phyloP scores from a whole-genome alignment of 2,329 filamentous ascomycete species.

The Alternaria triticimaculans region DNA sequence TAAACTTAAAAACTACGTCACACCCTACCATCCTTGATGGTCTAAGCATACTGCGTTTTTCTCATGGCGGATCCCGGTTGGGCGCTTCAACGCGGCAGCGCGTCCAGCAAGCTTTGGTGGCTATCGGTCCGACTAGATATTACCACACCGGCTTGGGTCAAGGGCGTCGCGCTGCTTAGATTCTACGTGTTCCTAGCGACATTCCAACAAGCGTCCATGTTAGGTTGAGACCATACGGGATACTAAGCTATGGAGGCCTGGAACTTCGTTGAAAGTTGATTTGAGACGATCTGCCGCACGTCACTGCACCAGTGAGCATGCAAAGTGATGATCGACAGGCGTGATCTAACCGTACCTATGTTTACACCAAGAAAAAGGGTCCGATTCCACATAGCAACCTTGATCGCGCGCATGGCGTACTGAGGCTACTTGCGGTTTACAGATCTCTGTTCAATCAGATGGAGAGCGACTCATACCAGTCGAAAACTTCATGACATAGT shows the following conservation, averaged over 20 bases:
- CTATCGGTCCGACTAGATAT: slow-evolving; percentile 43
- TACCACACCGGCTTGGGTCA: slow-evolving; percentile 35
- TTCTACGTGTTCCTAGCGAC: slow-evolving; percentile 22
- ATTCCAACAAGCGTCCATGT: slow-evolving; percentile 25
- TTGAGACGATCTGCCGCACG: slow-evolving; percentile 19
- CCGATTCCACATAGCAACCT: slow-evolving; percentile 7
- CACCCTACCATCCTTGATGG: slow-evolving; percentile 14
- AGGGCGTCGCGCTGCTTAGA: slow-evolving; percentile 26
- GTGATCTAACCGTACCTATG: slow-evolving; percentile 17
- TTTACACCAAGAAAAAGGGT: slow-evolving; percentile 13
- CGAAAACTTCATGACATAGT: slow-evolving; percentile 6
- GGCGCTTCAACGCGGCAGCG: slow-evolving; percentile 31
- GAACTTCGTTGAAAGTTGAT: slow-evolving; percentile 28
- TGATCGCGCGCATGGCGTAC: slow-evolving; percentile 14
- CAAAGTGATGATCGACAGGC: slow-evolving; percentile 22
- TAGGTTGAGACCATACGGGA: slow-evolving; percentile 23
- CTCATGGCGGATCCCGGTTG: slow-evolving; percentile 21
- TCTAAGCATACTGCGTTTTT: slow-evolving; percentile 12
- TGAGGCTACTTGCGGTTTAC: slow-evolving; percentile 1
- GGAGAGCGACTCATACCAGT: slow-evolving; percentile 4
- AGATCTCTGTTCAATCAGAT: neutral
- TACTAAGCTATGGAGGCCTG: slow-evolving; percentile 30
- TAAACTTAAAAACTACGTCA: slow-evolving; percentile 34
- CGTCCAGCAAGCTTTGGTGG: slow-evolving; percentile 30
- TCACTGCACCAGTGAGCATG: slow-evolving; percentile 20